Base-by-base conservation (phyloP, 768 basidiomycete genomes). In the Clitopilus hobsonii region DNA sequence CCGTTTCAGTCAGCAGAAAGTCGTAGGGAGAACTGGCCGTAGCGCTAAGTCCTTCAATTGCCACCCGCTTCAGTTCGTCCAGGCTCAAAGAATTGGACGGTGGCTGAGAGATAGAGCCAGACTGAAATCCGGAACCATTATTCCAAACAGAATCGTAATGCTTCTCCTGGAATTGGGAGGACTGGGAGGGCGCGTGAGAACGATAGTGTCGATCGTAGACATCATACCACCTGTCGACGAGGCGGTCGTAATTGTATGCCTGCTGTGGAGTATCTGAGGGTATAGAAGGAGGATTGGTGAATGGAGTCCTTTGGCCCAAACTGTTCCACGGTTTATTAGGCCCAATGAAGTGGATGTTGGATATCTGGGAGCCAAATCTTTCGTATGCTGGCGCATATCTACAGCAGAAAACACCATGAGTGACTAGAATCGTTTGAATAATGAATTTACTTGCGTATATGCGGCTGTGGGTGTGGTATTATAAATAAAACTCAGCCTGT, bases 401-500 rank as follows among this genome's bases (percentile, higher is more conserved):
- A 22, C 4, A 51, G 27, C 3, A 6, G 13, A 25, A 32, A 63
- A 56, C 38, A 60, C 63, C 61, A 54, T 60, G 68, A 66, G 55
- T 60, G 59, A 62, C 57, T 48, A 63, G 58, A 64, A 58, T 54
- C 41, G 65, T 56, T 65, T 52, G 52, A 52, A 60, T 26, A 60
- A 62, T 47, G 55, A 23, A 54, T 58, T 54, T 28, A 83, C 91
- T 77, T 65, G 95, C 89, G 92, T 94, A 75, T 98, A 98, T 53
- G 88, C 93, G 56, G 96, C 94, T 13, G 94, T 94, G 16, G 97
- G 97, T 2, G 97, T 98, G 14, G 95, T 97, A 70, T 99, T 99
- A 75, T 97, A 99, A 38, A 87, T 92, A 72, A 98, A 99, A 67
- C 94, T 94, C 61, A 99, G 85, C 62, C 94, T 81, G 63, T 97